These are phyloP conservation scores for Teratosphaeria destructans DNA, from an alignment of 2,329 filamentous ascomycete species.

Conservation along the genomic window DNA sequence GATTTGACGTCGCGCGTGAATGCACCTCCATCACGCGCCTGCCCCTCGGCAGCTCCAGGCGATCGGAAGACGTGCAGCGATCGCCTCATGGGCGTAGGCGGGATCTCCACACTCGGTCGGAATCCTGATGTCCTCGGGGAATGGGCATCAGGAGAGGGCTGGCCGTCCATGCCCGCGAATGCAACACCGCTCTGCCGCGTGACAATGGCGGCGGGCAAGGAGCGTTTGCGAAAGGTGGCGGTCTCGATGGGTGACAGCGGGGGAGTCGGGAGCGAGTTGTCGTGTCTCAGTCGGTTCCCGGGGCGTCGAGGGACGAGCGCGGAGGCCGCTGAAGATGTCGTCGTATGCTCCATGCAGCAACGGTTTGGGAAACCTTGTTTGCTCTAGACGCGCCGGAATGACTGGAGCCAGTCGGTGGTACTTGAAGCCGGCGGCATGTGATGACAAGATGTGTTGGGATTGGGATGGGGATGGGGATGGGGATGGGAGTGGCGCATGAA, in stretches of 20 bases:
- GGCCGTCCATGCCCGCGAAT: not conserved
- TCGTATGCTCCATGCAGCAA: not conserved
- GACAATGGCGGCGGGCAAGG: not conserved
- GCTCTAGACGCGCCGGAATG: not conserved
- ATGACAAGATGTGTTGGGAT: too few relatives aligned
- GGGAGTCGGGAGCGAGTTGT: not conserved
- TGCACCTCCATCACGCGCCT: not conserved
- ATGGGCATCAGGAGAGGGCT: not conserved
- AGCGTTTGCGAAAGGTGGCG: not conserved
- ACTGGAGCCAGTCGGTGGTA: not conserved
- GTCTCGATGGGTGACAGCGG: not conserved
- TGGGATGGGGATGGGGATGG: too few relatives aligned
- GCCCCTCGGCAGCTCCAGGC: not conserved
- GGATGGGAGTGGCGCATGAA: too few relatives aligned
- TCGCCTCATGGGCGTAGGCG: not conserved
- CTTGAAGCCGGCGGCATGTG: too few relatives aligned
- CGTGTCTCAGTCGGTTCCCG: not conserved
- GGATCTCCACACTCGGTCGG: not conserved
- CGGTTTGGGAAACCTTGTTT: not conserved
- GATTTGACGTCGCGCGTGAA: not conserved
- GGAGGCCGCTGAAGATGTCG: not conserved
- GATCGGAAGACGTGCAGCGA: not conserved
- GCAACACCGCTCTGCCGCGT: not conserved
- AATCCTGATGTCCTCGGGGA: not conserved
- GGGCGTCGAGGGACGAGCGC: not conserved